These are phyloP conservation scores for Rubia yunnanensis DNA, from an alignment of 257 asterid species.

Conservation along the genomic window DNA sequence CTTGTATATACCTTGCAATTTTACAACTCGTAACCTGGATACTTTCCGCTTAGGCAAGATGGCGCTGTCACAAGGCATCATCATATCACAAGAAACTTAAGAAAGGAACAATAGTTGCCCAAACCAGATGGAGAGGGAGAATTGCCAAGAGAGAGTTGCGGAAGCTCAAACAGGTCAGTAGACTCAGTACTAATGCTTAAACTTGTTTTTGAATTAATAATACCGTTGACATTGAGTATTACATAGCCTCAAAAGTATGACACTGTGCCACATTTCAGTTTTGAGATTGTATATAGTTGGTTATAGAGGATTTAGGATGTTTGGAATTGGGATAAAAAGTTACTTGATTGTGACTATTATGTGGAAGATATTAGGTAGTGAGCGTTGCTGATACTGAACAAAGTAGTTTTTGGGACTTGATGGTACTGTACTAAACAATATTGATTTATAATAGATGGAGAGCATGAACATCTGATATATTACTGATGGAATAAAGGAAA, in stretches of 20 bases:
- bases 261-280: not conserved
- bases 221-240: not conserved
- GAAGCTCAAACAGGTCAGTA: constrained; percentile 80
- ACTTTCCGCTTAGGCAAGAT: constrained; percentile 50
- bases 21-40: constrained; percentile 17
- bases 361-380: not conserved
- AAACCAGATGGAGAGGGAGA: constrained; percentile 88
- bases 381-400: not conserved
- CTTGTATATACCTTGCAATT: constrained; percentile 12
- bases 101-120: constrained; percentile 63
- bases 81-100: constrained; percentile 54
- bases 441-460: not conserved
- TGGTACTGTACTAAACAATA: not conserved
- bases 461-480: not conserved
- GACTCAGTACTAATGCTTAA: constrained; percentile 36
- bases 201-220: constrained; percentile 15
- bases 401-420: constrained; percentile 2
- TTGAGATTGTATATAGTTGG: not conserved
- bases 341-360: not conserved
- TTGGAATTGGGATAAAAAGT: not conserved
- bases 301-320: not conserved
- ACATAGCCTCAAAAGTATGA: not conserved
- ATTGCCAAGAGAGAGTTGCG: constrained; percentile 67
- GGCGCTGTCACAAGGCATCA: constrained; percentile 74
- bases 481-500: not conserved